Percentiles rank a stretch among this genome's conserved stretches.
Evolutionary conservation across 257 asterid species (phyloP).

Genomic region (Vinca minor): DNA sequence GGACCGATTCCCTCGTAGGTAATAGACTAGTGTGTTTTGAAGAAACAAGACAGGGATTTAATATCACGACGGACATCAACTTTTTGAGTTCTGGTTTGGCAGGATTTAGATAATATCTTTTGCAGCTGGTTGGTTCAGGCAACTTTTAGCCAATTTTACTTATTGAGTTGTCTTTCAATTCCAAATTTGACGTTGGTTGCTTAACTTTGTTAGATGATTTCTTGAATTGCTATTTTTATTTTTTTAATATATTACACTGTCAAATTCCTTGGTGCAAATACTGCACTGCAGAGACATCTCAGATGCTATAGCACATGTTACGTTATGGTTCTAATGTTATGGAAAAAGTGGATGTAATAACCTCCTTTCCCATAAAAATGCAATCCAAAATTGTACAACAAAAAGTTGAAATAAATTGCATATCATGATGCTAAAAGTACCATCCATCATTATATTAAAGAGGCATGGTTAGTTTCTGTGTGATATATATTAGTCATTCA

Average conservation of each 20-base stretch:
- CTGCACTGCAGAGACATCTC: neutral
- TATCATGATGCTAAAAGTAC: neutral
- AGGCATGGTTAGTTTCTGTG: neutral
- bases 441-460: neutral
- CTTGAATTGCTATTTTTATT: neutral
- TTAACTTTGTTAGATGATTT: neutral
- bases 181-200: neutral
- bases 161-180: neutral
- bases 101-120: neutral
- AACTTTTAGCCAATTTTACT: neutral
- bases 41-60: neutral
- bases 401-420: neutral
- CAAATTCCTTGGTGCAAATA: neutral
- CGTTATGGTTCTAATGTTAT: neutral
- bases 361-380: neutral
- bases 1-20: slow-evolving; percentile 43
- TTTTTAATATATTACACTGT: too few relatives aligned
- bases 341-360: neutral
- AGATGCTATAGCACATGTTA: neutral
- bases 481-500: too few relatives aligned
- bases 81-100: neutral
- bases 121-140: neutral
- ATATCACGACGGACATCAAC: neutral
- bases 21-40: neutral
- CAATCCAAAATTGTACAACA: neutral